Conservation (phyloP, 2,329 filamentous ascomycete genomes). For the Microdochium nivale region DNA sequence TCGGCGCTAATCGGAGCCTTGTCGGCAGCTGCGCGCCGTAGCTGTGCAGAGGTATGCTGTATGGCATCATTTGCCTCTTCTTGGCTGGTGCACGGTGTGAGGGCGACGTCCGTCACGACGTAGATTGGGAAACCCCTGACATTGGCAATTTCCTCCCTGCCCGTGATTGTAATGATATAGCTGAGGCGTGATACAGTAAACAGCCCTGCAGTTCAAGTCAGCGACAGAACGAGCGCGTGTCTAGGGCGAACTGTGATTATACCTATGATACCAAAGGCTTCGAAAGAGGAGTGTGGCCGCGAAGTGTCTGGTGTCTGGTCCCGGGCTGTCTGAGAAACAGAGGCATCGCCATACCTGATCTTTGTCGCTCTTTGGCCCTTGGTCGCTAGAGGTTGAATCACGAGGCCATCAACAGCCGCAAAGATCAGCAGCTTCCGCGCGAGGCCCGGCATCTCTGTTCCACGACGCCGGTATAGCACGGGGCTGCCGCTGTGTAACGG, state of each 20-base stretch:
- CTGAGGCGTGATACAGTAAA: slow-evolving; percentile 72
- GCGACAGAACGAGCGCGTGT: background rate
- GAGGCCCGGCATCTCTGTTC: slow-evolving; percentile 26
- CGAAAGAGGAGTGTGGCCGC: slow-evolving; percentile 41
- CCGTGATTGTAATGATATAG: slow-evolving; percentile 81
- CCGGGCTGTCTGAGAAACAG: slow-evolving; percentile 32
- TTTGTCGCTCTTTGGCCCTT: slow-evolving; percentile 55
- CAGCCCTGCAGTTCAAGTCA: slow-evolving; percentile 49
- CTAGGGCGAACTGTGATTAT: slow-evolving; percentile 7
- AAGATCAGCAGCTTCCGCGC: slow-evolving; percentile 74
- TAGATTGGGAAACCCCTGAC: slow-evolving; percentile 78
- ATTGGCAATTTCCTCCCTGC: slow-evolving; percentile 80
- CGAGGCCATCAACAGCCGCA: slow-evolving; percentile 73
- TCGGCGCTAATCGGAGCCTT: slow-evolving; percentile 16
- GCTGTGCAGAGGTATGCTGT: slow-evolving; percentile 40
- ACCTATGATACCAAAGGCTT: slow-evolving; percentile 54
- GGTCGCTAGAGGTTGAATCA: slow-evolving; percentile 63
- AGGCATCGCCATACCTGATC: slow-evolving; percentile 60
- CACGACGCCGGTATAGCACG: background rate
- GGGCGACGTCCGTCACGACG: slow-evolving; percentile 76
- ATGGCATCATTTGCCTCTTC: slow-evolving; percentile 68
- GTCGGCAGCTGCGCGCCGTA: slow-evolving; percentile 30
- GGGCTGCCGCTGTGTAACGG: background rate
- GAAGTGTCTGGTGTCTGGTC: slow-evolving; percentile 36
- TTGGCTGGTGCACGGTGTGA: slow-evolving; percentile 80